Evolutionary conservation across 441 rosid species (phyloP).

Genomic region (Pelargonium exstipulatum): DNA sequence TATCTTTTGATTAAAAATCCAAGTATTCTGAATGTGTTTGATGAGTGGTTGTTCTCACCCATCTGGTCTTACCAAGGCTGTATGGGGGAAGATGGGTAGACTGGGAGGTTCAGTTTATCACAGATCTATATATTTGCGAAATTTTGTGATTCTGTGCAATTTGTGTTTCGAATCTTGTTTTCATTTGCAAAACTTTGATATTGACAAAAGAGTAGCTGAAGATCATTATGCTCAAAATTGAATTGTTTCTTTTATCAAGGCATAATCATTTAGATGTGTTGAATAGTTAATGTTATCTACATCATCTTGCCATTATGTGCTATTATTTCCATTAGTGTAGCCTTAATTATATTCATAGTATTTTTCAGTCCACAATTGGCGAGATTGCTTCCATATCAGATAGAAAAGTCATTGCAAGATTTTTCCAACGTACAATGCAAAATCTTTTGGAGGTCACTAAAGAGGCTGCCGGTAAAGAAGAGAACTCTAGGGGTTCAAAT

Average conservation of each 20-base stretch:
- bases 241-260: too few species aligned
- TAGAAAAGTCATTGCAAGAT: constrained; percentile 43
- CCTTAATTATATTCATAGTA: constrained; percentile 15
- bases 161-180: neutral
- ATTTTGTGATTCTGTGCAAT: too few species aligned
- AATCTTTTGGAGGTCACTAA: constrained; percentile 58
- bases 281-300: neutral
- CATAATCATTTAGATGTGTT: too few species aligned
- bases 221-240: neutral
- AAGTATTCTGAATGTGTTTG: constrained; percentile 5
- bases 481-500: constrained; percentile 32
- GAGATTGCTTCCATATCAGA: constrained; percentile 78
- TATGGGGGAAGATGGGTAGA: neutral
- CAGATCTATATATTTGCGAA: neutral
- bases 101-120: neutral
- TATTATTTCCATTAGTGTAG: constrained; percentile 11
- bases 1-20: constrained; percentile 1
- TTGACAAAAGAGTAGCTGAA: neutral
- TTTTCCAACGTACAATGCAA: constrained; percentile 56
- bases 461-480: constrained; percentile 31
- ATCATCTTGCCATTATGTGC: neutral
- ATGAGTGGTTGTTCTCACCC: neutral
- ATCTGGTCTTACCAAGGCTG: neutral
- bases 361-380: constrained; percentile 63
- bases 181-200: neutral